These are phyloP conservation scores for Penicillium vulpinum DNA, from an alignment of 2,329 filamentous ascomycete genomes.

Conservation along the genomic window DNA sequence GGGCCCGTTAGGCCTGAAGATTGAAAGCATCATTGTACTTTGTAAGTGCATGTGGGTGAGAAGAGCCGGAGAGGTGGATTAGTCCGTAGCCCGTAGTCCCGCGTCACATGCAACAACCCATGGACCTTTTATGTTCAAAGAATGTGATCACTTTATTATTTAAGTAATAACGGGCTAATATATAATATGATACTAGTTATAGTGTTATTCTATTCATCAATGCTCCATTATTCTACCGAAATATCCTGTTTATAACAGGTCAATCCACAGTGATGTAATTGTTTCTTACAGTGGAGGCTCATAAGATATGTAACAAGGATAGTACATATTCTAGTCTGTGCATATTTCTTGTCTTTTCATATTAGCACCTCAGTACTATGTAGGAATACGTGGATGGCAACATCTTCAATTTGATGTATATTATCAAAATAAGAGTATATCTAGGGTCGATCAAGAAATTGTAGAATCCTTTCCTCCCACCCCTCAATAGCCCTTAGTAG, in stretches of 20 bases:
- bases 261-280: constrained; percentile 5
- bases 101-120: neutral
- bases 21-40: constrained; percentile 9
- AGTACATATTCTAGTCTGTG: too few species aligned
- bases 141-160: neutral
- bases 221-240: neutral
- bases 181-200: too few species aligned
- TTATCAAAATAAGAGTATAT: neutral
- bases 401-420: neutral
- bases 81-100: too few species aligned
- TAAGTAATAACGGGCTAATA: too few species aligned
- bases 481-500: too few species aligned
- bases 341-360: too few species aligned
- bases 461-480: neutral
- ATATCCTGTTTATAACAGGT: neutral
- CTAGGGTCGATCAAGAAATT: neutral
- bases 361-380: too few species aligned
- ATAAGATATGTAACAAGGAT: too few species aligned
- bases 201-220: neutral
- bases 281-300: too few species aligned
- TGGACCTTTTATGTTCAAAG: neutral
- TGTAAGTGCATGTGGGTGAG: neutral
- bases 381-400: too few species aligned
- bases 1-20: constrained; percentile 1
- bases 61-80: neutral